These are phyloP conservation scores for Plasmodium inui DNA, from an alignment of 169 alveolate species.

Conservation along the genomic window DNA sequence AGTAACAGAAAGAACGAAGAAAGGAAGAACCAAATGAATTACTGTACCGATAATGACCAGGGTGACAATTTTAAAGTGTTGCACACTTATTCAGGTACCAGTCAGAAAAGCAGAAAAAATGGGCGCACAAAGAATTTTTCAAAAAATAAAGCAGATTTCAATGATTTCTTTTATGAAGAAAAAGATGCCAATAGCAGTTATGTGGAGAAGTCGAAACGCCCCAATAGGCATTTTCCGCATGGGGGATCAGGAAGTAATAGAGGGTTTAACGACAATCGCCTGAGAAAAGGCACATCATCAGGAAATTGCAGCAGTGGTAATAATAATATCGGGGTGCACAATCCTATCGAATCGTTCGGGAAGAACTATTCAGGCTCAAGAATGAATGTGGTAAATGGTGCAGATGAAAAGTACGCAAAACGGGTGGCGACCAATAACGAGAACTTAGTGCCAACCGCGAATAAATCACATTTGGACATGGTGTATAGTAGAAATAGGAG, in stretches of 20 bases:
- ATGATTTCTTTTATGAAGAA: slow-evolving; percentile 34
- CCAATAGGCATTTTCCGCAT: not conserved
- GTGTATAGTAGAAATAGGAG: not conserved
- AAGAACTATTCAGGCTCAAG: slow-evolving; percentile 18
- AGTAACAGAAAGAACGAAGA: slow-evolving; percentile 17
- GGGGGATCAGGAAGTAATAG: not conserved
- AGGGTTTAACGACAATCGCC: not conserved
- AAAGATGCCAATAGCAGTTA: not conserved
- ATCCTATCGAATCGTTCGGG: not conserved
- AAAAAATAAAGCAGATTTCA: slow-evolving; percentile 25
- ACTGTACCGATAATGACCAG: slow-evolving; percentile 23
- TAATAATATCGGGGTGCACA: not conserved
- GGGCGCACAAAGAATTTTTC: slow-evolving; percentile 34
- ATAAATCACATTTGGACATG: not conserved
- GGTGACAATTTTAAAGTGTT: slow-evolving; percentile 42
- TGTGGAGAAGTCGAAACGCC: slow-evolving; percentile 17
- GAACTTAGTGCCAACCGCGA: not conserved
- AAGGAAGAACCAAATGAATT: not conserved
- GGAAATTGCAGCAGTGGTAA: slow-evolving; percentile 1
- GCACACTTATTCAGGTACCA: slow-evolving; percentile 16
- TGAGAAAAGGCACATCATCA: not conserved
- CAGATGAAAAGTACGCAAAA: slow-evolving; percentile 6
- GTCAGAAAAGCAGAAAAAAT: slow-evolving; percentile 17
- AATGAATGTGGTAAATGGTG: not conserved
- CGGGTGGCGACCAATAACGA: not conserved